Conservation (phyloP, 2,329 filamentous ascomycete species). For the Aspergillus texensis region DNA sequence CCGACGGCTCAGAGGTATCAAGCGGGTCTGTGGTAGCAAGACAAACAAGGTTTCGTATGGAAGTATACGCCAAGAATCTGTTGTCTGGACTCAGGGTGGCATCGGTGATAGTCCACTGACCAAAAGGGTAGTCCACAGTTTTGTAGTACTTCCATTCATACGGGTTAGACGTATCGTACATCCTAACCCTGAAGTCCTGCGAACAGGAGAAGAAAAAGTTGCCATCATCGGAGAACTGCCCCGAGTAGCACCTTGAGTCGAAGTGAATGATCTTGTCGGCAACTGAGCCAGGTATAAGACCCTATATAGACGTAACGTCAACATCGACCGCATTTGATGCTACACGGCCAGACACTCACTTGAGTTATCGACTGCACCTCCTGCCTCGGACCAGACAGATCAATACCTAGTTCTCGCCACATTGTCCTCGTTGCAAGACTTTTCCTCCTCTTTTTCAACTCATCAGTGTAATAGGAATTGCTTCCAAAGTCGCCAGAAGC, state of each 20-base stretch:
- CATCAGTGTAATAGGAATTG: slow-evolving; percentile 59
- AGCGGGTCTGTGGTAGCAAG: slow-evolving; percentile 84
- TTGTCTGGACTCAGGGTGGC: slow-evolving; percentile 90
- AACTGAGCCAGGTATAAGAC: slow-evolving; percentile 73
- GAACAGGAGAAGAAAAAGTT: slow-evolving; percentile 95
- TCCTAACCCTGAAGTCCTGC: slow-evolving; percentile 89
- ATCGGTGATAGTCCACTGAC: slow-evolving; percentile 95
- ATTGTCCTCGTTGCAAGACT: slow-evolving; percentile 71
- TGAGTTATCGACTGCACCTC: slow-evolving; percentile 71
- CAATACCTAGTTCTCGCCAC: slow-evolving; percentile 78
- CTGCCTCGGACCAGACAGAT: slow-evolving; percentile 58
- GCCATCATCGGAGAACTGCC: slow-evolving; percentile 94
- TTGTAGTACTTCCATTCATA: slow-evolving; percentile 97
- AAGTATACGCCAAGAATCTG: slow-evolving; percentile 86
- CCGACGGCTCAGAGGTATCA: slow-evolving; percentile 76
- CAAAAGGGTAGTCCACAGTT: slow-evolving; percentile 80
- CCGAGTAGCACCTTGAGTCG: slow-evolving; percentile 84
- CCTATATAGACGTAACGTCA: slow-evolving; percentile 47
- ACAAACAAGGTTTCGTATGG: slow-evolving; percentile 80
- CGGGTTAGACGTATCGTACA: slow-evolving; percentile 97
- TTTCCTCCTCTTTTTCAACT: slow-evolving; percentile 58
- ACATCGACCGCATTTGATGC: slow-evolving; percentile 1
- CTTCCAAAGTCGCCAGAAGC: slow-evolving; percentile 76
- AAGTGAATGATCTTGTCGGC: slow-evolving; percentile 90
- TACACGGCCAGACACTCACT: slow-evolving; percentile 44